phyloP scores from a whole-genome alignment of 768 basidiomycete genomes.

The Tulasnella sp. region DNA sequence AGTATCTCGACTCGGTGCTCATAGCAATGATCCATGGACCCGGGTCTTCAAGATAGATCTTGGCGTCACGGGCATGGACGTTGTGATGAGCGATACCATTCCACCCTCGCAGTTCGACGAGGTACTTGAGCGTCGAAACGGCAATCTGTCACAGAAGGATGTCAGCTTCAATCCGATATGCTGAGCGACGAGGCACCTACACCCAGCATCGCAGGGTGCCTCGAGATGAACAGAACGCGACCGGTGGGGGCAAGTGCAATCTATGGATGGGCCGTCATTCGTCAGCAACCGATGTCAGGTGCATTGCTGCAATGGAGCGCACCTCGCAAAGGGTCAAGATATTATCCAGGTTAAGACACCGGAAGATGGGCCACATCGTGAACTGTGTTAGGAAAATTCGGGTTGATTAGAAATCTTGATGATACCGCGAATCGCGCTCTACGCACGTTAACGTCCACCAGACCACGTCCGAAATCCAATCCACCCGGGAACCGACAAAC shows the following conservation, averaged over 20 bases:
- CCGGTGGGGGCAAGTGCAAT: conserved; percentile 86
- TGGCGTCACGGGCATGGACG: conserved; percentile 84
- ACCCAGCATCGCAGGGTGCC: conserved; percentile 88
- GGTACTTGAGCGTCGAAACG: conserved; percentile 84
- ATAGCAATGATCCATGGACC: conserved; percentile 96
- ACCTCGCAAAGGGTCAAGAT: conserved; percentile 91
- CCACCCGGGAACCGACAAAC: conserved; percentile 91
- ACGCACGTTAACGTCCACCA: conserved; percentile 75
- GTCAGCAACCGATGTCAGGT: background rate
- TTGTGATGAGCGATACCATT: conserved; percentile 78
- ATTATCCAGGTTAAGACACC: conserved; percentile 87
- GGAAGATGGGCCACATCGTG: conserved; percentile 96
- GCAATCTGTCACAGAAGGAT: conserved; percentile 53
- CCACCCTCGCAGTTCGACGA: conserved; percentile 92
- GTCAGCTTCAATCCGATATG: conserved; percentile 21
- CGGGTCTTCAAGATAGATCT: conserved; percentile 92
- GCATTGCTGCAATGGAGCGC: conserved; percentile 19
- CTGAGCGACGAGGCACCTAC: conserved; percentile 41
- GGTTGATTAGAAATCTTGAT: too few relatives aligned
- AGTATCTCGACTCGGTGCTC: conserved; percentile 77
- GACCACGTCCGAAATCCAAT: conserved; percentile 83
- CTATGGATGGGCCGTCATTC: conserved; percentile 40
- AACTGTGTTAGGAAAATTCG: too few relatives aligned
- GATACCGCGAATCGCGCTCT: background rate
- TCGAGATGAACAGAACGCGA: conserved; percentile 79